A percentile compares a stretch with the other conserved stretches of the same genome.
phyloP scores from a whole-genome alignment of 2,329 filamentous ascomycete genomes.

The Sporothrix curviconia region DNA sequence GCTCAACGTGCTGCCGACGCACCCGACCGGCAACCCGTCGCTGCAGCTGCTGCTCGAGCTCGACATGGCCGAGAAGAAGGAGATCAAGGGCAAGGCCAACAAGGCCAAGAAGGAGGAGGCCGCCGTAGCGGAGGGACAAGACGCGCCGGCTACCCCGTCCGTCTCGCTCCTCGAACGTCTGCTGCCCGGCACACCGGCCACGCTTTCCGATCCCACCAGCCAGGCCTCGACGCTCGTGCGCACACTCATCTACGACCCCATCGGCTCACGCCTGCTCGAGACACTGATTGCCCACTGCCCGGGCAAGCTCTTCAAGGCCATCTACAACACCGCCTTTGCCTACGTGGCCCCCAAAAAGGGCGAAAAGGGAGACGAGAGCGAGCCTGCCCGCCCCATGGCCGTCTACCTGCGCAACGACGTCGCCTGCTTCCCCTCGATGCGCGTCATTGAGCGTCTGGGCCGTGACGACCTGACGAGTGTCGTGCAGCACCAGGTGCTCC shows the following conservation, averaged over 20 bases:
- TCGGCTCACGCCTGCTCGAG: constrained; percentile 86
- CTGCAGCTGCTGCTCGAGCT: constrained; percentile 86
- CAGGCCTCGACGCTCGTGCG: constrained; percentile 73
- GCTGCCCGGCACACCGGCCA: constrained; percentile 66
- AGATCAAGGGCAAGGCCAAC: constrained; percentile 39
- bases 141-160: neutral
- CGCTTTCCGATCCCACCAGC: constrained; percentile 64
- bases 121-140: neutral
- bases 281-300: constrained; percentile 74
- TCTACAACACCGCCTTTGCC: constrained; percentile 75
- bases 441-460: constrained; percentile 73
- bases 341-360: constrained; percentile 40
- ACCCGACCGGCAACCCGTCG: constrained; percentile 85
- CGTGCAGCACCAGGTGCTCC: constrained; percentile 58
- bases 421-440: constrained; percentile 79
- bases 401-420: constrained; percentile 83
- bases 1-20: constrained; percentile 75
- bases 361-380: neutral
- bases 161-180: constrained; percentile 64
- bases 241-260: constrained; percentile 78
- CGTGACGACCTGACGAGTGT: constrained; percentile 77
- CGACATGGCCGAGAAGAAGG: constrained; percentile 69
- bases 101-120: constrained; percentile 27
- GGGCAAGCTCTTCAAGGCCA: constrained; percentile 81
- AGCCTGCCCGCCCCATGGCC: constrained; percentile 43